Evolutionary conservation across 192 early-diverging fungal genomes (phyloP).

Genomic region (Oehlia diaphana): DNA sequence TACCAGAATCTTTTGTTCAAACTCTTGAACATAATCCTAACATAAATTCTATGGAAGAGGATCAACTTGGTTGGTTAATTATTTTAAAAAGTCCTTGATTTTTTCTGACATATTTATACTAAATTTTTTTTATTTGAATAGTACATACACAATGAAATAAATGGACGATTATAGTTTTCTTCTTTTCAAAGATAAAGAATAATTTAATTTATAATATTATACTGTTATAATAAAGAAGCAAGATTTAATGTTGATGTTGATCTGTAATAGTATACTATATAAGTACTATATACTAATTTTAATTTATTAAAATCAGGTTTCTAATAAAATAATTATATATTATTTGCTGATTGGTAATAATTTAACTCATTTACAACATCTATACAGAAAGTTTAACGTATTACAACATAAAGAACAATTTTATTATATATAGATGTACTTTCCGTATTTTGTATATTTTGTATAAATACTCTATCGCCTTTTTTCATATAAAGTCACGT

Average conservation of each 20-base stretch:
- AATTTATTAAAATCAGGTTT: neutral
- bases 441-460: too few relatives aligned
- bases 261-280: too few relatives aligned
- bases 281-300: too few relatives aligned
- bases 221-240: too few relatives aligned
- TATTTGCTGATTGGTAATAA: neutral
- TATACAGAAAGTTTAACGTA: neutral
- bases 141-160: too few relatives aligned
- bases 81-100: neutral
- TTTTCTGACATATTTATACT: neutral
- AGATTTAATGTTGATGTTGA: too few relatives aligned
- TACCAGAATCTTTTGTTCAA: neutral
- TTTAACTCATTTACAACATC: neutral
- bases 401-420: neutral
- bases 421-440: too few relatives aligned
- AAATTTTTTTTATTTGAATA: neutral
- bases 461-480: too few relatives aligned
- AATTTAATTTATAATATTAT: too few relatives aligned
- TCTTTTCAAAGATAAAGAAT: too few relatives aligned
- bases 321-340: neutral
- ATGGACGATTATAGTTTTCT: too few relatives aligned
- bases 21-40: neutral
- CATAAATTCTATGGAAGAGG: neutral
- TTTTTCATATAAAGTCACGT: too few relatives aligned
- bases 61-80: neutral